phyloP scores from a whole-genome alignment of 352 stramenopile genomes.

The Globisporangium iwayamae region DNA sequence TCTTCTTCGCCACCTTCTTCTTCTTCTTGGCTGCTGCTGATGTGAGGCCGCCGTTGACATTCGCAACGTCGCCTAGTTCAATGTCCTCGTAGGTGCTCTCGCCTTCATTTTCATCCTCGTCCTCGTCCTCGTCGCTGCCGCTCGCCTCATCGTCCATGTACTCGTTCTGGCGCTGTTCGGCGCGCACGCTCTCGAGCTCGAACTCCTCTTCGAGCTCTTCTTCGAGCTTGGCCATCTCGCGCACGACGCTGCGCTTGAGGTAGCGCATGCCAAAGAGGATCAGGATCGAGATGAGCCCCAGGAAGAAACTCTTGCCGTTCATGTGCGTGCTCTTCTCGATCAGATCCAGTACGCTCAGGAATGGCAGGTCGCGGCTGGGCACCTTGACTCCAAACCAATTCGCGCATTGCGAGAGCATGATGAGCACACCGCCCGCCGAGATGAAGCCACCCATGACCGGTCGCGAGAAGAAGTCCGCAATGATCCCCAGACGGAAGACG shows the following conservation, averaged over 20 bases:
- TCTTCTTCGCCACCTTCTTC: slow-evolving; percentile 7
- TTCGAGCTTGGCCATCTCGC: slow-evolving; percentile 32
- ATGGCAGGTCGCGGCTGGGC: slow-evolving; percentile 41
- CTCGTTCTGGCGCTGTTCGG: slow-evolving; percentile 24
- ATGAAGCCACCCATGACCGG: slow-evolving; percentile 91
- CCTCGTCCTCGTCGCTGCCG: slow-evolving; percentile 8
- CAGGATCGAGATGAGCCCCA: slow-evolving; percentile 53
- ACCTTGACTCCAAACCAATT: slow-evolving; percentile 82
- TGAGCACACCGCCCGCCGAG: slow-evolving; percentile 85
- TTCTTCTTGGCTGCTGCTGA: not conserved
- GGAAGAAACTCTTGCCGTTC: slow-evolving; percentile 65
- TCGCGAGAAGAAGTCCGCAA: slow-evolving; percentile 88
- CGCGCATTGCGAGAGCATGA: slow-evolving; percentile 87
- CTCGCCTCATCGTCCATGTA: slow-evolving; percentile 15
- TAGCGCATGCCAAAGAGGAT: slow-evolving; percentile 47
- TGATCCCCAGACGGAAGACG: slow-evolving; percentile 73
- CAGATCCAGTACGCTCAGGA: slow-evolving; percentile 59
- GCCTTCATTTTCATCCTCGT: slow-evolving; percentile 18
- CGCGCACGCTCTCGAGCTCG: slow-evolving; percentile 40
- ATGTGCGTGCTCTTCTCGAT: slow-evolving; percentile 53
- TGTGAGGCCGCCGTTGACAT: not conserved
- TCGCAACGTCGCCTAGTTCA: slow-evolving; percentile 16
- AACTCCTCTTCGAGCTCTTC: slow-evolving; percentile 43
- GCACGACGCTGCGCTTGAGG: slow-evolving; percentile 45
- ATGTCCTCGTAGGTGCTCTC: slow-evolving; percentile 26